Base-by-base conservation (phyloP, 805 yeast genomes). In the Tetrapisispora arboricola region DNA sequence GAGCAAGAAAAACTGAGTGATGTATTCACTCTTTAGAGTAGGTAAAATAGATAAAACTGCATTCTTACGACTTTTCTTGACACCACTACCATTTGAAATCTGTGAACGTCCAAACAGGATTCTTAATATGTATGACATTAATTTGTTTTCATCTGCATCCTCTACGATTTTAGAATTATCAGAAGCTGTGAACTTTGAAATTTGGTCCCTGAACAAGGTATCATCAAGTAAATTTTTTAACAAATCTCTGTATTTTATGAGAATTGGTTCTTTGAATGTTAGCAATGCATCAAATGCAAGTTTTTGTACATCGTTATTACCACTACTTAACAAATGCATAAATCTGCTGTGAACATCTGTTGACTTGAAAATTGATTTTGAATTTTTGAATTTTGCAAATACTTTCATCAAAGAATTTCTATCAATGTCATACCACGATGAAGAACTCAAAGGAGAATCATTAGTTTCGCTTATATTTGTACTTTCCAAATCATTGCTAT, bases 101-200 rank as follows among this genome's bases (percentile, higher is more conserved):
- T 85, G 94, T 8, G 87, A 85, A 43, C 94, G 72, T 8, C 97
- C 97, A 60, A 80, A 90, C 17, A 92, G 64, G 20, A 92, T 80
- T 49, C 96, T 66, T 37, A 87, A 56, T 4, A 87, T 71, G 24
- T 84, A 53, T 1, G 94, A 92, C 73, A 86, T 74, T 2, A 90
- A 70, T 1, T 46, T 58, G 2, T 58, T 65, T 13, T 71, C 64
- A 55, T 92, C 96, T 3, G 66, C 67, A 7, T 66, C 69, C 46
- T 82, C 85, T 40, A 87, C 68, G 2, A 70, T 60, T 3, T 63
- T 67, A 8, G 76, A 71, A 5, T 71, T 76, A 17, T 71, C 65
- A 29, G 67, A 68, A 1, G 55, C 41, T 16, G 84, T 63, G 30
- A 92, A 71, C 15, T 71, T 73, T 17, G 83, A 67, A 24, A 88